Percentiles rank a stretch among this genome's conserved stretches.
phyloP scores from a whole-genome alignment of 495 filamentous ascomycete genomes.

The Melanomma pulvis-pyrius region DNA sequence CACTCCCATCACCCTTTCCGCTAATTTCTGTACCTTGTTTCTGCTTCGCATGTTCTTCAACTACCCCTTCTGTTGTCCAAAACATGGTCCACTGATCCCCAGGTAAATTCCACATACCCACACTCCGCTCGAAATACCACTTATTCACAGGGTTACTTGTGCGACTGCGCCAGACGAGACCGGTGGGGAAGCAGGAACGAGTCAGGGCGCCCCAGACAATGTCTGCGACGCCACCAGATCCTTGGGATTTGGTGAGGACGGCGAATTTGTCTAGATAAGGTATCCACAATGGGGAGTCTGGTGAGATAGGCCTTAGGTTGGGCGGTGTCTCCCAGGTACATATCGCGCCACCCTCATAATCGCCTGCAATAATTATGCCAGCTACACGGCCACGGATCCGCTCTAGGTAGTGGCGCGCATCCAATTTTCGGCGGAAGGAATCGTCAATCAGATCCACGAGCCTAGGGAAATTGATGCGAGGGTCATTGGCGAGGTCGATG shows the following conservation, averaged over 20 bases:
- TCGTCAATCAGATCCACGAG: constrained; percentile 90
- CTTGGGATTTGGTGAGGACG: constrained; percentile 83
- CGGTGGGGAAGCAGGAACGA: constrained; percentile 73
- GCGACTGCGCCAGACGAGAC: constrained; percentile 49
- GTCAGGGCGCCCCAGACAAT: constrained; percentile 97
- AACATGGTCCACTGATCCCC: constrained; percentile 93
- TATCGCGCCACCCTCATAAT: constrained; percentile 94
- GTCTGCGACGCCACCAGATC: constrained; percentile 89
- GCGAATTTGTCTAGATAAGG: constrained; percentile 99
- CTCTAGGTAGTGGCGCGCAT: constrained; percentile 77
- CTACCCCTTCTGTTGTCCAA: constrained; percentile 80
- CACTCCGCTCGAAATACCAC: constrained; percentile 81
- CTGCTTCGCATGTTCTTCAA: constrained; percentile 24
- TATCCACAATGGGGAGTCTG: constrained; percentile 62
- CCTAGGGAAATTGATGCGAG: constrained; percentile 77
- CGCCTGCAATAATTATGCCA: constrained; percentile 89
- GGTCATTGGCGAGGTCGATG: constrained; percentile 67
- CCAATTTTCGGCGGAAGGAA: constrained; percentile 83
- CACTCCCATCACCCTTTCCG: constrained; percentile 48
- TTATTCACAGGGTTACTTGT: constrained; percentile 52
- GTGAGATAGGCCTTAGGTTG: constrained; percentile 53
- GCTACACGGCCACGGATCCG: constrained; percentile 78
- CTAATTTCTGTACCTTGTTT: not conserved
- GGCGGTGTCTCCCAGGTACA: constrained; percentile 90
- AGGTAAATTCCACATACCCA: constrained; percentile 77